Conservation (phyloP, 2,329 filamentous ascomycete species). For the Lachnellula occidentalis region DNA sequence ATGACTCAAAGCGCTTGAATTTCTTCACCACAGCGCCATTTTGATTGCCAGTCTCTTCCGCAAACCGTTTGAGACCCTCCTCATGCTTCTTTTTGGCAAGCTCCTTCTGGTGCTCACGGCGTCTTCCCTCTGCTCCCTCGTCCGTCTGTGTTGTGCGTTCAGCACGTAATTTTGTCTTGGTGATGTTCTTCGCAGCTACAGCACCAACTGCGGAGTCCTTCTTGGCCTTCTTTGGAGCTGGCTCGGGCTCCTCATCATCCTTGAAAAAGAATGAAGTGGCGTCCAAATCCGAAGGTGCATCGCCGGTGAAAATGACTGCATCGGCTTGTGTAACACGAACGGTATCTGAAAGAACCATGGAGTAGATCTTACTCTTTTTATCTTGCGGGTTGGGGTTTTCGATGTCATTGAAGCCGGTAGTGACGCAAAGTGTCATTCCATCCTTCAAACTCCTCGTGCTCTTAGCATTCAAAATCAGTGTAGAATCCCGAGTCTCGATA, state of each 20-base stretch:
- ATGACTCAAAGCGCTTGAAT: conserved; percentile 98
- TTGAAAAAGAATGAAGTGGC: conserved; percentile 98
- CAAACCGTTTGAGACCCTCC: conserved; percentile 79
- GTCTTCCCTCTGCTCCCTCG: conserved; percentile 81
- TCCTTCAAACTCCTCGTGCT: conserved; percentile 80
- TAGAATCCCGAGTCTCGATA: conserved; percentile 81
- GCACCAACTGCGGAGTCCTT: conserved; percentile 77
- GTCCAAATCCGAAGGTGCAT: conserved; percentile 85
- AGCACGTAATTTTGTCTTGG: conserved; percentile 83
- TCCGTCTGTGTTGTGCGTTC: conserved; percentile 84
- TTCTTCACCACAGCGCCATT: conserved; percentile 94
- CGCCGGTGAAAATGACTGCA: conserved; percentile 84
- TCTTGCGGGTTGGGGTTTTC: conserved; percentile 83
- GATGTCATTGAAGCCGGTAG: conserved; percentile 84
- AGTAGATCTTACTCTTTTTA: conserved; percentile 84
- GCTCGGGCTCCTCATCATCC: conserved; percentile 83
- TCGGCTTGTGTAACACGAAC: conserved; percentile 79
- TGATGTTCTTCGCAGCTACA: conserved; percentile 91
- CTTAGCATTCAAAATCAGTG: conserved; percentile 81
- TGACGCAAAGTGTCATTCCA: conserved; percentile 92
- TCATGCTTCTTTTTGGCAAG: conserved; percentile 81
- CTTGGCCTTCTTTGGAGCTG: conserved; percentile 85
- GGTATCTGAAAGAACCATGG: conserved; percentile 86
- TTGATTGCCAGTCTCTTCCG: conserved; percentile 75
- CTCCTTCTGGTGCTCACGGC: conserved; percentile 89